Percentiles rank a stretch among this genome's conserved stretches.
Conservation (phyloP, 1,284 basidiomycete species). For the Marasmius oreades region DNA sequence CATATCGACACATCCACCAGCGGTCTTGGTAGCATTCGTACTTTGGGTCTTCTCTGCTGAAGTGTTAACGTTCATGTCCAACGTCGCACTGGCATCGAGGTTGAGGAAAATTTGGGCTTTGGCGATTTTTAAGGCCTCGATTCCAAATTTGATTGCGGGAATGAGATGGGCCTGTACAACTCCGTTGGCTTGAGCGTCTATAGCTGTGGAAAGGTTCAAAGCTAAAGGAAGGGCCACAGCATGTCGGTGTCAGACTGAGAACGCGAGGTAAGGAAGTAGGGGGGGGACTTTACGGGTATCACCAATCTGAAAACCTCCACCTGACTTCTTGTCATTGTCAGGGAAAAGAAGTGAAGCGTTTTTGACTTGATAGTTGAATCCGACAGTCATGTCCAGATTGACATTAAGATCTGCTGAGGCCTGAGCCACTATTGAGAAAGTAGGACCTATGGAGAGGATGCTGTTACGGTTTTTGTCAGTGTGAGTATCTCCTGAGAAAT, state of each 20-base stretch:
- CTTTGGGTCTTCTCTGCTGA: background rate
- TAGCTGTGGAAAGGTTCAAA: conserved; percentile 33
- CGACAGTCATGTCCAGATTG: conserved; percentile 33
- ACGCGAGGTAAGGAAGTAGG: conserved; percentile 8
- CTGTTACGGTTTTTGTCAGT: conserved; percentile 16
- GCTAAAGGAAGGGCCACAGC: background rate
- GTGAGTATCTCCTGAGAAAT: background rate
- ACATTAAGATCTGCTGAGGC: conserved; percentile 35
- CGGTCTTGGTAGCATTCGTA: conserved; percentile 8
- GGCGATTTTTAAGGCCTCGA: conserved; percentile 35
- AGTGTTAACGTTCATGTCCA: conserved; percentile 33
- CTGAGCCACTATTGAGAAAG: conserved; percentile 33
- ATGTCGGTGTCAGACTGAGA: conserved; percentile 3
- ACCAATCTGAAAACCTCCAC: conserved; percentile 20
- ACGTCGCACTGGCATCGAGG: conserved; percentile 39
- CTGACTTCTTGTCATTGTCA: conserved; percentile 18
- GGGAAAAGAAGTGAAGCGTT: conserved; percentile 31
- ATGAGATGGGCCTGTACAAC: conserved; percentile 45
- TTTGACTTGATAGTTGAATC: conserved; percentile 32
- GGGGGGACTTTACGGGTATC: conserved; percentile 40
- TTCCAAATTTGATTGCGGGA: conserved; percentile 41
- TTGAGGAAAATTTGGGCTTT: conserved; percentile 39
- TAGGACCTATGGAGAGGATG: conserved; percentile 37
- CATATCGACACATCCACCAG: background rate
- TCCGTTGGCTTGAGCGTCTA: conserved; percentile 35